Evolutionary conservation across 768 basidiomycete genomes (phyloP), one percentile per base, ranked within the genome.

Genomic region (Leccinum broughii): DNA sequence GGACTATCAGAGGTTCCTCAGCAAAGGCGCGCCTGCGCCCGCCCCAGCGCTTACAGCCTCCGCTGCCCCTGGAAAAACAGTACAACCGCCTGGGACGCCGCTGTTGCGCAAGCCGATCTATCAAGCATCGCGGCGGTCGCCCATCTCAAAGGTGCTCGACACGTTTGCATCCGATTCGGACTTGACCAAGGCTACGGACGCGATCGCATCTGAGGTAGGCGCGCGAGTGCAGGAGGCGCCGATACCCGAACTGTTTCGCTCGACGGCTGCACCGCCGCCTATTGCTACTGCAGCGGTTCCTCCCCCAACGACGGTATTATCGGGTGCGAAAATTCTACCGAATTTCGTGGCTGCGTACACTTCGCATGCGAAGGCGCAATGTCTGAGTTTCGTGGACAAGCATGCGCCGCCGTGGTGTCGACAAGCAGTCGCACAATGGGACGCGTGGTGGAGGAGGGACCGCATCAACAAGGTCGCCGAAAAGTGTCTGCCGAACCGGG

Each of bases 1-100:
- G 1, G 89, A 93, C 70, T 92, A 92, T 62, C 88, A 88, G 64
- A 75, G 78, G 0, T 76, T 92, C 52, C 74, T 88, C 3, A 79
- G 83, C 1, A 77, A 83, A n/a, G 91, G 91, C 6, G 67, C 70
- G 1, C 66, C 75, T 9, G 54, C 69, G 59, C 76, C 34, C 37
- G 63, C 53, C 11, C 65, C 30, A 15, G 62, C 59, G 17, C 53
- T 63, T 20, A 53, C 64, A 7, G 39, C 17, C 17, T 68, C 79
- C n/a, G 22, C 70, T 2, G 58, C 68, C 7, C 70, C 77, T 1
- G 52, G 70, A 7, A 72, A 72, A 14, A 55, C 70, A 6, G 54
- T 68, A 20, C 65, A 75, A 71, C 67, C 73, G 4, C 74, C 69
- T 32, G 64, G 61, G 34, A 72, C 75, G 15, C 81, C 77, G 10